Conservation (phyloP, 176 grass and related monocot genomes). For the Raddia distichophylla region DNA sequence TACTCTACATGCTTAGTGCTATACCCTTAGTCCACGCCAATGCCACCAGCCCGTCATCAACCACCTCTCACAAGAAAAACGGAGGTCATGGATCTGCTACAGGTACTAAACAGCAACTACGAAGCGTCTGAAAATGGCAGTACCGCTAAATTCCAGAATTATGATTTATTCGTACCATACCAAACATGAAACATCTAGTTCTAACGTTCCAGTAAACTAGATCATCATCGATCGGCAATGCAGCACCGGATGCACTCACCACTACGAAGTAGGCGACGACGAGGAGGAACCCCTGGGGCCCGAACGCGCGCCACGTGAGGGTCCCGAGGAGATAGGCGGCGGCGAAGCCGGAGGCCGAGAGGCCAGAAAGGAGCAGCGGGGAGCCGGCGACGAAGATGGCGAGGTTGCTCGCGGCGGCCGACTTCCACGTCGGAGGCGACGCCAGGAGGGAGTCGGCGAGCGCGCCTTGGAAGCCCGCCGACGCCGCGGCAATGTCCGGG, state of each 20-base stretch:
- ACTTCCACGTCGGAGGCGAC: conserved; percentile 71
- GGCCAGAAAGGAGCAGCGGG: conserved; percentile 69
- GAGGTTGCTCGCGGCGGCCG: conserved; percentile 62
- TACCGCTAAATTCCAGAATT: neutral
- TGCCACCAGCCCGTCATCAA: neutral
- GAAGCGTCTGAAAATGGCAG: neutral
- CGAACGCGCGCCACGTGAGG: conserved; percentile 82
- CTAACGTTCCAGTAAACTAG: neutral
- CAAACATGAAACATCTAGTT: neutral
- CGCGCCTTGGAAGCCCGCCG: conserved; percentile 26
- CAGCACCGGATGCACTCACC: conserved; percentile 51
- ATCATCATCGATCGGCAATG: neutral
- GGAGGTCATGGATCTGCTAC: neutral
- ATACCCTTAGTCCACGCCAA: neutral
- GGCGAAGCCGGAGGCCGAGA: conserved; percentile 69
- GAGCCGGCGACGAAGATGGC: conserved; percentile 65
- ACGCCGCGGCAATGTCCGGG: conserved; percentile 36
- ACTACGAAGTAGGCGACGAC: conserved; percentile 74
- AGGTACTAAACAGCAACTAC: neutral
- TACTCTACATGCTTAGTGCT: neutral
- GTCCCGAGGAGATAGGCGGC: conserved; percentile 73
- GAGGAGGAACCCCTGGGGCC: conserved; percentile 54
- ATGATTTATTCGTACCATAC: neutral
- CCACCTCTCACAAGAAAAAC: neutral
- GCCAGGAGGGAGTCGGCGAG: conserved; percentile 55